These are phyloP conservation scores for Botrytis galanthina DNA, from an alignment of 2,329 filamentous ascomycete species.

Conservation along the genomic window DNA sequence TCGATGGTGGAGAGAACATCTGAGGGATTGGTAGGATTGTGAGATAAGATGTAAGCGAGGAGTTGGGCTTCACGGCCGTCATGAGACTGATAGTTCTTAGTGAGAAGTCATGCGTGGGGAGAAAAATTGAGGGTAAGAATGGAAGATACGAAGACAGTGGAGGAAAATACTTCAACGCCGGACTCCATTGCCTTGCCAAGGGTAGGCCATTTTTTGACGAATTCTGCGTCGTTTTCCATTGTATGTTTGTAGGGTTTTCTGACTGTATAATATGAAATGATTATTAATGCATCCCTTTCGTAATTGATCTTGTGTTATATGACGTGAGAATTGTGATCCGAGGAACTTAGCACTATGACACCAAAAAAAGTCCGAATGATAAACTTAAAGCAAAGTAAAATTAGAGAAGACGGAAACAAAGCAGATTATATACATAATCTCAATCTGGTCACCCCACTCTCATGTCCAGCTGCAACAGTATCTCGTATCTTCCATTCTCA, in stretches of 20 bases:
- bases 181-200: neutral
- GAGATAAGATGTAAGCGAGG: constrained; percentile 63
- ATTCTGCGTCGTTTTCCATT: neutral
- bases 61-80: constrained; percentile 73
- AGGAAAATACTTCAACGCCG: constrained; percentile 1
- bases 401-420: neutral
- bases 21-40: constrained; percentile 60
- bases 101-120: neutral
- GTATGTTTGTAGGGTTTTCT: neutral
- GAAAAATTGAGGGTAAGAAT: neutral
- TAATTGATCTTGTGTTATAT: neutral
- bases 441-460: neutral
- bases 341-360: neutral
- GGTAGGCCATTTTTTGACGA: neutral
- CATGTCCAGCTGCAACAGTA: neutral
- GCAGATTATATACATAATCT: neutral
- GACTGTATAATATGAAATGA: neutral
- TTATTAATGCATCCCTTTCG: neutral
- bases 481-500: neutral
- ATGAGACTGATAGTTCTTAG: constrained; percentile 45
- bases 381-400: neutral
- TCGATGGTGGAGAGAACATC: constrained; percentile 68
- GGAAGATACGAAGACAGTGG: neutral
- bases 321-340: neutral
- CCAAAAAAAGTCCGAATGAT: neutral